These are phyloP conservation scores for Saccharomycopsis schoenii DNA, from an alignment of 805 yeast species.

Conservation along the genomic window DNA sequence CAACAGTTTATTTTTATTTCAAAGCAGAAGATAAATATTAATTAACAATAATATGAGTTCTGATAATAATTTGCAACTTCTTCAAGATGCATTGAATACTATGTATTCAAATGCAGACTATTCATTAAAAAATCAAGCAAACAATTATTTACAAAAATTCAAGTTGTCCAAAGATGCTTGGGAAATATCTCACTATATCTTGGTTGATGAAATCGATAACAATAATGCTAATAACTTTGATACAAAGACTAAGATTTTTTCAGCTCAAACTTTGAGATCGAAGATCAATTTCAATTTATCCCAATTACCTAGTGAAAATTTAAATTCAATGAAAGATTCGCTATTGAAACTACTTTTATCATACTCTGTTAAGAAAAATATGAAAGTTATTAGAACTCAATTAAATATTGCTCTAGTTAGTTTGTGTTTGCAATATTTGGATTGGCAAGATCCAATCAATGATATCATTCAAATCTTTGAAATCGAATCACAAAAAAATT, in stretches of 20 bases:
- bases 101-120: slow-evolving; percentile 37
- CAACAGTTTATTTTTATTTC: too few relatives aligned
- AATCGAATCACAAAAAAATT: slow-evolving; percentile 8
- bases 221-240: slow-evolving; percentile 24
- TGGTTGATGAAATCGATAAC: slow-evolving; percentile 23
- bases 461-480: slow-evolving; percentile 49
- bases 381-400: slow-evolving; percentile 67
- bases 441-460: slow-evolving; percentile 61
- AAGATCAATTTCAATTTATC: slow-evolving; percentile 74
- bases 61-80: slow-evolving; percentile 7
- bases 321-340: slow-evolving; percentile 55
- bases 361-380: slow-evolving; percentile 33
- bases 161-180: slow-evolving; percentile 82
- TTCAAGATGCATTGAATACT: slow-evolving; percentile 34
- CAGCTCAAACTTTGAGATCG: slow-evolving; percentile 84
- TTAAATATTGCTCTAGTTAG: slow-evolving; percentile 74
- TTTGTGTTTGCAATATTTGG: slow-evolving; percentile 63
- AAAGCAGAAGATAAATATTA: too few relatives aligned
- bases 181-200: slow-evolving; percentile 52
- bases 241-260: slow-evolving; percentile 63
- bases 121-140: slow-evolving; percentile 34
- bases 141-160: slow-evolving; percentile 59
- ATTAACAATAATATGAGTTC: background rate
- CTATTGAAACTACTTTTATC: slow-evolving; percentile 46
- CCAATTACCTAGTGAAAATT: slow-evolving; percentile 58